phyloP scores from a whole-genome alignment of 1,284 basidiomycete genomes.

The Exobasidium rhododendri region DNA sequence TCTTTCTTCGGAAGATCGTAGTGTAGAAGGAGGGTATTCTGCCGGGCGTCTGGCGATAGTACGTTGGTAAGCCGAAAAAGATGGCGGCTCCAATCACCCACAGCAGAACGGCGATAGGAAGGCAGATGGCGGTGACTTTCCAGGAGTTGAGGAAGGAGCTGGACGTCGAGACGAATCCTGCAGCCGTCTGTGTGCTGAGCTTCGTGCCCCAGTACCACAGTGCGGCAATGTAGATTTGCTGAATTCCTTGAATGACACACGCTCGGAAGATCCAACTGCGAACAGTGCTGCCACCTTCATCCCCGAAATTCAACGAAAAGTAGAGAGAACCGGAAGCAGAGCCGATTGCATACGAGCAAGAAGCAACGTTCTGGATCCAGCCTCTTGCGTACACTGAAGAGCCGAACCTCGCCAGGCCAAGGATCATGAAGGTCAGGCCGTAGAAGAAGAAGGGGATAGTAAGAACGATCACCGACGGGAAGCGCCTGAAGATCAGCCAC shows the following conservation, averaged over 20 bases:
- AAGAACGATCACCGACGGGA: not conserved
- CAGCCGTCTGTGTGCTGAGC: not conserved
- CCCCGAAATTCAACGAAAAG: conserved; percentile 5
- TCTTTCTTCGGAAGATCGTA: not conserved
- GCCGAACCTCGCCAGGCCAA: not conserved
- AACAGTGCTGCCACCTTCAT: conserved; percentile 2
- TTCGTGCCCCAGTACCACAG: conserved; percentile 4
- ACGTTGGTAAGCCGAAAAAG: conserved; percentile 3
- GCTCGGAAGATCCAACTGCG: conserved; percentile 7
- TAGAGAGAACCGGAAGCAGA: conserved; percentile 10
- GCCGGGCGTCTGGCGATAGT: conserved; percentile 2
- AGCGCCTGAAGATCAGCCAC: not conserved
- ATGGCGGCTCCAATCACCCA: not conserved
- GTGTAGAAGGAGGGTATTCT: conserved; percentile 3
- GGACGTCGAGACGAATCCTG: too few species aligned
- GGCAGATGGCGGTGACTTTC: not conserved
- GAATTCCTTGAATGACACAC: conserved; percentile 5
- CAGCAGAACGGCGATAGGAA: not conserved
- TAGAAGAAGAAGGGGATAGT: conserved; percentile 3
- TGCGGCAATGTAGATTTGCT: conserved; percentile 1
- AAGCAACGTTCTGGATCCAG: conserved; percentile 4
- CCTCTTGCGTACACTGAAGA: not conserved
- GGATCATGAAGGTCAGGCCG: not conserved
- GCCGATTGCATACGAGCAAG: not conserved
- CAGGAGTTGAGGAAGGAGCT: not conserved